Base-by-base conservation (phyloP, 2,329 filamentous ascomycete genomes). In the Aspergillus sp. region DNA sequence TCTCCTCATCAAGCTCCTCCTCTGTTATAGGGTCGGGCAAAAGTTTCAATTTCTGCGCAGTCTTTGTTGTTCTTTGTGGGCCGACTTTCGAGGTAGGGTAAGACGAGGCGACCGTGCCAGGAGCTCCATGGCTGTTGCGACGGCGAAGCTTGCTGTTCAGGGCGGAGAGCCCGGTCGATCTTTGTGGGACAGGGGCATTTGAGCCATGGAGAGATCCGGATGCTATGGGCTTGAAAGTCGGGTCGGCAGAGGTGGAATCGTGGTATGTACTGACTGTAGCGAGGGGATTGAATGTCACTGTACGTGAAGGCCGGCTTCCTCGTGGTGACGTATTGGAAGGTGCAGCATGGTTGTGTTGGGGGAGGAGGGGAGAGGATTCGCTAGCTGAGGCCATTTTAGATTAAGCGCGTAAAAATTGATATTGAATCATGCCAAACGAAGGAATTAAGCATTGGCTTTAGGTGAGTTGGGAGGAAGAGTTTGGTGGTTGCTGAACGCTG, bases 21-120 rank as follows among this genome's bases (percentile, higher is more conserved):
- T 93, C 91, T 45, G 91, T 83, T 58, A 96, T 90, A 0, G 93
- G 92, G 70, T 95, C 95, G 1, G 95, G 95, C 15, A 99, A 80
- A n/a, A 99, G 84, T 78, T 99, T 99, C 60, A 99, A 83, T 79
- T 99, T 99, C 79, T 98, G 92, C 2, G 91, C 91, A 63, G 90
- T 97, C 75, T 96, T 96, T 23, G 93, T 96, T 56, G 92, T 98
- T 74, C 95, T 82, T 73, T 99, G 95, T 0, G 95, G 93, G 2
- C 95, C 95, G 58, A 97, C 91, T 77, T 98, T 97, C 52, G 82
- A 77, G 17, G 71, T 66, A 2, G 77, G 73, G n/a, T 73, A 66
- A 7, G 70, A 66, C 3, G 79, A 74, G 37, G 75, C 73, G 37
- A 73, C 70, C 2, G 77, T 72, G 19, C 72, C 75, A 17, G 86